Base-by-base conservation (phyloP, 73 alveolate species). In the Stentor roeselii region DNA sequence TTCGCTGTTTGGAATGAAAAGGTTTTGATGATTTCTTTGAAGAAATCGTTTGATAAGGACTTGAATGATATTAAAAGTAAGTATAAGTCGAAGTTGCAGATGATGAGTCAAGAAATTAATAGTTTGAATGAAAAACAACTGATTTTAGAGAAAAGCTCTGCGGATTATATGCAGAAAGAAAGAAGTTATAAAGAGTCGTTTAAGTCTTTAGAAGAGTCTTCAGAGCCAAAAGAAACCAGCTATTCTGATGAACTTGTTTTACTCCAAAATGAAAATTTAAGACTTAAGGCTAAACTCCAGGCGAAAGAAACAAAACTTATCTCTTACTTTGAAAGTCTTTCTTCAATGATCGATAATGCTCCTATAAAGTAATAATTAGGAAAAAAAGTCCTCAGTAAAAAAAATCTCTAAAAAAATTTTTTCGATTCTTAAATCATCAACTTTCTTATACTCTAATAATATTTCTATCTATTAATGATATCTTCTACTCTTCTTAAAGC, bases 101-200 rank as follows among this genome's bases (percentile, higher is more conserved):
- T 50, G 67, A 50, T 50, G 67, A 50, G 67, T 50, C 67, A 50
- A 50, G 67, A 50, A 50, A 50, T 50, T 50, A 50, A 50, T 50
- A 21, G 21, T 50, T 21, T 50, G 6, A 50, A 50, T 50, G 67
- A 50, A 50, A 50, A 50, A 50, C 67, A 50, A 21, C 67, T 50
- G 67, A 50, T 50, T 50, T 50, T 50, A 50, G 67, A 50, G 21
- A 50, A 50, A 21, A 50, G 21, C 21, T 50, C 67, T 11, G 67
- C 67, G 67, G 67, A 50, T 6, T 50, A 50, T 50, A 50, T 50
- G 21, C 67, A 50, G 67, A 50, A 50, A 50, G 67, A 50, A 50
- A 50, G 21, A 50, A 11, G 30, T 50, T 50, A 50, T 50, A 50
- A 50, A 21, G 67, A 6, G 21, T 50, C 67, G 21, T 11, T 50